Base-by-base conservation (phyloP, 1,284 basidiomycete genomes). In the Laetiporus sulphureus region DNA sequence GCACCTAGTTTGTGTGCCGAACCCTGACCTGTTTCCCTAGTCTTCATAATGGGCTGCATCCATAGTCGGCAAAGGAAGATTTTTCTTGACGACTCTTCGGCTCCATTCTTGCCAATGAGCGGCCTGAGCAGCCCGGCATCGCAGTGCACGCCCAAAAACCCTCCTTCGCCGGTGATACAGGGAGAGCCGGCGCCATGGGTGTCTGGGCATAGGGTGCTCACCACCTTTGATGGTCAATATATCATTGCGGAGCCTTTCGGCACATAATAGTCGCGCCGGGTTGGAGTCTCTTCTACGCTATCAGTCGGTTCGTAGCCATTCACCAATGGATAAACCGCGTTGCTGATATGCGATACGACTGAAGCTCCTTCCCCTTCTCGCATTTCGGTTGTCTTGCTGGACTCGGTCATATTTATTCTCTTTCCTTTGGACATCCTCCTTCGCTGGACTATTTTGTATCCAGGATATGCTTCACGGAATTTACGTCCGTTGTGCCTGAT, bases 1-100 rank as follows among this genome's bases (percentile, higher is more conserved):
- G n/a, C n/a, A n/a, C n/a, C n/a, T n/a, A n/a, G n/a, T n/a, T n/a
- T n/a, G n/a, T n/a, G n/a, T n/a, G n/a, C n/a, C n/a, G n/a, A n/a
- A n/a, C n/a, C n/a, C n/a, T n/a, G n/a, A n/a, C n/a, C n/a, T 38
- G 41, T 8, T 27, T 27, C 25, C 8, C 13, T 27, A 8, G 25
- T 27, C 13, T 27, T 7, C 25, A 27, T 27, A 42, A 56, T 71
- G 69, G 69, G 69, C 37, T 71, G 69, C 52, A 65, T 67, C 44
- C 64, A 67, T 20, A 72, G 69, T 58, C 72, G 69, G 53, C 60
- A 63, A 36, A 16, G 11, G 6, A 48, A 49, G 8, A 48, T 52
- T 46, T 59, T 7, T 15, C 48, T 45, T 34, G 52, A 54, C 31
- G 41, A 40, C 23, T n/a, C n/a, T n/a, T 43, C 48, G 21, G 35